Percentiles rank a stretch among this genome's conserved stretches.
Evolutionary conservation across 495 filamentous ascomycete genomes (phyloP).

Genomic region (Clavariopsis aquatica): DNA sequence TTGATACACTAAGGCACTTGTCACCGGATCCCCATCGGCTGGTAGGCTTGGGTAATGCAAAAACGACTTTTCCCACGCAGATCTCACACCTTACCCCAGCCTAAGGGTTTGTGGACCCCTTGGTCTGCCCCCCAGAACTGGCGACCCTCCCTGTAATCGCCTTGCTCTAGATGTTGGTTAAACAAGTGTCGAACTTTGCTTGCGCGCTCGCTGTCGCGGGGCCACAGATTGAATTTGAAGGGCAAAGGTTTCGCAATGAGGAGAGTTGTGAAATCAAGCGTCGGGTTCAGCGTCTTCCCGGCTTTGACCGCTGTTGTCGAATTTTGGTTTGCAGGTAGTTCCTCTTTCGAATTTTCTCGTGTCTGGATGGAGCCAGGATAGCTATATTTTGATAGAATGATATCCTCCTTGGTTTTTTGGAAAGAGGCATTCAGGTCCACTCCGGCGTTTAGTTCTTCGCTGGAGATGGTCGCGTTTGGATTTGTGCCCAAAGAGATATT

Average conservation of each 20-base stretch:
- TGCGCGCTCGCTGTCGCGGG: constrained; percentile 35
- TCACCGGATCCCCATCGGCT: constrained; percentile 26
- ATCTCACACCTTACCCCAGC: constrained; percentile 42
- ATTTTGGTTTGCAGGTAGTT: constrained; percentile 31
- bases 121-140: constrained; percentile 40
- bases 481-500: constrained; percentile 11
- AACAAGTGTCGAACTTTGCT: constrained; percentile 32
- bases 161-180: constrained; percentile 27
- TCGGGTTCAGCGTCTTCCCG: constrained; percentile 33
- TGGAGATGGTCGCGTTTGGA: constrained; percentile 34
- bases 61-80: background rate
- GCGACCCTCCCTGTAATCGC: constrained; percentile 33
- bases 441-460: constrained; percentile 39
- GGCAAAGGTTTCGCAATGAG: constrained; percentile 44
- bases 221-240: constrained; percentile 39
- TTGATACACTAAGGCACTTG: background rate
- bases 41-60: background rate
- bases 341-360: background rate
- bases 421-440: constrained; percentile 12
- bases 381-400: constrained; percentile 19
- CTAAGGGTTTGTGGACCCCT: constrained; percentile 31
- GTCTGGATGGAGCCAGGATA: constrained; percentile 29
- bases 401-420: constrained; percentile 19
- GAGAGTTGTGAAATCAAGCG: constrained; percentile 41
- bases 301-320: constrained; percentile 6